Base-by-base conservation (phyloP, 768 basidiomycete species). In the Naganishia onofrii region DNA sequence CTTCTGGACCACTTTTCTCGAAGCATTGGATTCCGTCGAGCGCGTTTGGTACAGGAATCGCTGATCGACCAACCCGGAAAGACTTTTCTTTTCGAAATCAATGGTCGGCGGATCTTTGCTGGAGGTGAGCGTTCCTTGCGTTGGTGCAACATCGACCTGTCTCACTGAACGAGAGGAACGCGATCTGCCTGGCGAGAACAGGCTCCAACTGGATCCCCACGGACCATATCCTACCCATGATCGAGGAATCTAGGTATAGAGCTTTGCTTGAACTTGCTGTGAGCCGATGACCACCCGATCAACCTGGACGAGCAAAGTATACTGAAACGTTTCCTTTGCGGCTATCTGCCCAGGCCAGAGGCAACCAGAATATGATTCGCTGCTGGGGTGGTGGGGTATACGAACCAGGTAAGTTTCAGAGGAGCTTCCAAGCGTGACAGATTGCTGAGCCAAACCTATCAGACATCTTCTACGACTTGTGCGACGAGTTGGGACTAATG, bases 331-430 rank as follows among this genome's bases (percentile, higher is more conserved):
- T 7, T 17, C 5, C 46, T 46, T 46, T 46, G 13, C 21, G 13
- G 15, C 19, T 17, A 46, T 21, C n/a, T 54, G 15, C 6, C 56
- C 21, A 57, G 56, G 56, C 56, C 7, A 85, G 91, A 58, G 95
- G 94, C 5, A 94, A 95, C 75, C 94, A 95, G 81, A 95, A 93
- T 77, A 95, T 93, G 91, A 82, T 95, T 38, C 87, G 94, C 56
- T 87, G 95, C 10, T 97, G 94, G 94, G 94, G 91, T 67, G 94
- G 94, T 15, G 94, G 94, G 0, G 86, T 93, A 56, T 96, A 95
- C 80, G 81, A 83, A 68, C 56, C 56, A 34, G 56, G 56, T 57
- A 21, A 13, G 56, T 34, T 12, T 54, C 9, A 9, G 46, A 26
- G 2, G 9, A 13, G n/a, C 29, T 9, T 54, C 4, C 9, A 19